Base-by-base conservation (phyloP, 345 rosid genomes). In the Eucalyptus erythrocorys region DNA sequence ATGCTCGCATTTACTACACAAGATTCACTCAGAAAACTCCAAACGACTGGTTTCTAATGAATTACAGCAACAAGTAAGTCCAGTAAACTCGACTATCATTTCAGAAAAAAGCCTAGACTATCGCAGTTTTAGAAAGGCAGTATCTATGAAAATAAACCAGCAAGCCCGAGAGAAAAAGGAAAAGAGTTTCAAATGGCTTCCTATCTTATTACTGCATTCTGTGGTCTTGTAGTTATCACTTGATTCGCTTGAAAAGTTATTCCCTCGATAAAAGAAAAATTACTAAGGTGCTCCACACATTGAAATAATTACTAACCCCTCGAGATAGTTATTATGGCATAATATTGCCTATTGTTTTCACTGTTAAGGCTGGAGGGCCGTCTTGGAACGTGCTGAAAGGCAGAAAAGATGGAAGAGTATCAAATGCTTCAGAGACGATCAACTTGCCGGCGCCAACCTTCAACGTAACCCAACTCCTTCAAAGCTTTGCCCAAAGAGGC, bases 391-490 rank as follows among this genome's bases (percentile, higher is more conserved):
- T 94, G 17, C 92, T 91, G 1, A 96, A 96, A 92, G 98, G 99
- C 85, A 91, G 98, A 86, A 96, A 95, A 93, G 99, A 96, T 87
- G 98, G 99, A 71, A 93, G 94, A 37, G 85, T 92, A 37, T 97
- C 98, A 1, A 93, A 80, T 89, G 97, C 97, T 64, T 92, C 87
- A 21, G 98, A 95, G 45, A 96, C 98, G 6, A 57, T 89, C 37
- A 94, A 92, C 89, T 91, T 97, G 89, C 98, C 98, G 71, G 94
- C 94, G 40, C 98, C 99, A 90, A 93, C 93, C 27, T 94, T 94
- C 92, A 95, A 95, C 37, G 95, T 89, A 10, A 88, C 95, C 4
- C 97, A 93, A 88, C 94, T 97, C 85, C 94, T 94, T 87, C 96
- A 94, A 88, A 95, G 96, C 93, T 97, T 96, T 87, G 94, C 91